Evolutionary conservation across 371 early-diverging fungal genomes (phyloP), one percentile per base, ranked within the genome.

Genomic region (Ecytonucleospora hepatopenaei): DNA sequence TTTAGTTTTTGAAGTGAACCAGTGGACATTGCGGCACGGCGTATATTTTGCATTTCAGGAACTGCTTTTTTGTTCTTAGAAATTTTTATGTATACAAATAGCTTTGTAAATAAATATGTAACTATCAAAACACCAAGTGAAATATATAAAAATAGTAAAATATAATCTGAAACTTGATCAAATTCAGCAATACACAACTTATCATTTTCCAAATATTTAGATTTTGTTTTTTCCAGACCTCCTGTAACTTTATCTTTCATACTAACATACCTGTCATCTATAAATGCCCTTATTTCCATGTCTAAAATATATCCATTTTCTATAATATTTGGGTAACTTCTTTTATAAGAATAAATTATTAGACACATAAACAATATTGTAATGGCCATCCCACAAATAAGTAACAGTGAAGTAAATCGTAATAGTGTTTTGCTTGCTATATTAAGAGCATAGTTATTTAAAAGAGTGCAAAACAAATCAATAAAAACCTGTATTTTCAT

Each of bases 401-500:
- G n/a, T 12, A n/a, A 8, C 8, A 40, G 8, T n/a, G 26, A 26
- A 51, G 53, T 21, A 26, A 51, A 8, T 8, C 26, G 4, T 19
- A 51, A 12, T 15, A 51, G 4, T 4, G 19, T 8, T 51, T 51
- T 51, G 53, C 53, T 51, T 51, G 21, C 53, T 15, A 51, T 26
- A 51, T 51, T 51, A 4, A 51, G 19, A 12, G 53, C 53, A 26
- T 51, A 51, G 26, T 51, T 21, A 19, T 51, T 51, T 8, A 21
- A 24, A 8, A 51, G 53, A 17, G 53, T 12, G 19, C 15, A 15
- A 19, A 51, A 51, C 19, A 51, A 21, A 26, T 51, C 19, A 4
- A 26, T 15, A 51, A 51, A 51, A 19, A 8, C 4, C 53, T 51
- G 53, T 4, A 51, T 51, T 19, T 51, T 51, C 19, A 51, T 51